phyloP scores from a whole-genome alignment of 2,329 filamentous ascomycete genomes.

The Alternaria ethzedia region DNA sequence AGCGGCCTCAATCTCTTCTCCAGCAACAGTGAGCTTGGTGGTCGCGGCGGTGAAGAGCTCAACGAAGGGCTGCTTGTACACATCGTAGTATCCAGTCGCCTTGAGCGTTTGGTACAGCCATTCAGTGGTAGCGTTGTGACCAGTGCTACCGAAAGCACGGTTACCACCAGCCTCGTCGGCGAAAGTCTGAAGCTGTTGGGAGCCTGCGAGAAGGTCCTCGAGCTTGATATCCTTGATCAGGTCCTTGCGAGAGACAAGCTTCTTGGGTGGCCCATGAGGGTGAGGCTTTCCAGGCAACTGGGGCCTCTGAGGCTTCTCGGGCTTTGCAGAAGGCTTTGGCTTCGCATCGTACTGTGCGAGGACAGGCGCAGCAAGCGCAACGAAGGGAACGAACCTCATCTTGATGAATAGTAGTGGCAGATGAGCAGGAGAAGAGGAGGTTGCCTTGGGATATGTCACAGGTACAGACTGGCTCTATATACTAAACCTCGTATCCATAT shows the following conservation, averaged over 20 bases:
- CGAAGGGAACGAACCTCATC: slow-evolving; percentile 40
- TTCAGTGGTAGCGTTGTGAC: slow-evolving; percentile 44
- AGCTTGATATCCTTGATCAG: slow-evolving; percentile 40
- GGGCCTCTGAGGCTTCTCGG: slow-evolving; percentile 4
- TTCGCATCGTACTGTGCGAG: slow-evolving; percentile 21
- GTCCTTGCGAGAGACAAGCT: slow-evolving; percentile 26
- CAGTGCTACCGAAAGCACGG: slow-evolving; percentile 44
- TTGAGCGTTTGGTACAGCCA: slow-evolving; percentile 41
- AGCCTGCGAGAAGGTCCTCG: slow-evolving; percentile 40
- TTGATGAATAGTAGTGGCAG: slow-evolving; percentile 11
- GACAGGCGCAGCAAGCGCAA: slow-evolving; percentile 32
- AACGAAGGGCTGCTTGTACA: slow-evolving; percentile 43
- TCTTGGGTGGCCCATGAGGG: not conserved
- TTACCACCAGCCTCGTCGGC: slow-evolving; percentile 43
- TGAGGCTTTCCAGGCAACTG: slow-evolving; percentile 1
- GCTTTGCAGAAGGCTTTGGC: slow-evolving; percentile 8
- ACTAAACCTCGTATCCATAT: slow-evolving; percentile 16
- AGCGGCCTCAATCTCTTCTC: slow-evolving; percentile 28
- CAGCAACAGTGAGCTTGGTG: slow-evolving; percentile 31
- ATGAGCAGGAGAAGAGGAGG: slow-evolving; percentile 15
- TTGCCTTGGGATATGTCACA: slow-evolving; percentile 2
- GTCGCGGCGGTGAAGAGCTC: slow-evolving; percentile 44
- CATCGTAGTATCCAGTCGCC: slow-evolving; percentile 41
- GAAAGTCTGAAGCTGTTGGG: slow-evolving; percentile 42
- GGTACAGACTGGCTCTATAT: slow-evolving; percentile 23